Evolutionary conservation across 176 grass and related monocot genomes (phyloP).

Genomic region (Avena sativa): DNA sequence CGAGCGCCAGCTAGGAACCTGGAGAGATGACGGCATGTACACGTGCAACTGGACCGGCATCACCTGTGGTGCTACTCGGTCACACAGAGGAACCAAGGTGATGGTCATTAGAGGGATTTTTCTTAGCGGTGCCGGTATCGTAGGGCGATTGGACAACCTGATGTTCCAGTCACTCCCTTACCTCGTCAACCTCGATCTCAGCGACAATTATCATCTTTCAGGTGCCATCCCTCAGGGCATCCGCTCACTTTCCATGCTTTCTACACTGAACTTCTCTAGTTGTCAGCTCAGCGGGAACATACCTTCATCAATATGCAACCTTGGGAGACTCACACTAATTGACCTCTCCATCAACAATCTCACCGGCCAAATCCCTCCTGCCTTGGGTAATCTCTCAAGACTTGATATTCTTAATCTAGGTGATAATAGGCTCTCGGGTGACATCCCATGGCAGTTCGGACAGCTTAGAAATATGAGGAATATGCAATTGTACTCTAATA

Average conservation of each 20-base stretch:
- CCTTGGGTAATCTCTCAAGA: conserved; percentile 14
- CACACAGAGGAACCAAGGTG: background rate
- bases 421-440: background rate
- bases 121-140: too few relatives aligned
- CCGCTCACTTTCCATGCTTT: background rate
- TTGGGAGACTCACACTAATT: background rate
- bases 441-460: background rate
- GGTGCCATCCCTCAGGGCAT: conserved; percentile 6
- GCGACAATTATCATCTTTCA: background rate
- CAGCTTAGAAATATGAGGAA: background rate
- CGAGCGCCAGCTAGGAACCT: background rate
- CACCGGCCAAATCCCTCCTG: conserved; percentile 37
- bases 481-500: background rate
- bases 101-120: background rate
- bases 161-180: too few relatives aligned
- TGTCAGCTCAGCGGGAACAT: background rate
- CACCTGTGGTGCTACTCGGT: background rate
- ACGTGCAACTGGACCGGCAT: conserved; percentile 25
- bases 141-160: too few relatives aligned
- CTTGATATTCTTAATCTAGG: background rate
- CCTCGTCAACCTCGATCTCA: too few relatives aligned
- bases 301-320: background rate
- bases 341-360: conserved; percentile 19
- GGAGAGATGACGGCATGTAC: background rate
- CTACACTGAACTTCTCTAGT: background rate